Evolutionary conservation across 176 grass and related monocot genomes (phyloP).

Genomic region (Cymbopogon citratus): DNA sequence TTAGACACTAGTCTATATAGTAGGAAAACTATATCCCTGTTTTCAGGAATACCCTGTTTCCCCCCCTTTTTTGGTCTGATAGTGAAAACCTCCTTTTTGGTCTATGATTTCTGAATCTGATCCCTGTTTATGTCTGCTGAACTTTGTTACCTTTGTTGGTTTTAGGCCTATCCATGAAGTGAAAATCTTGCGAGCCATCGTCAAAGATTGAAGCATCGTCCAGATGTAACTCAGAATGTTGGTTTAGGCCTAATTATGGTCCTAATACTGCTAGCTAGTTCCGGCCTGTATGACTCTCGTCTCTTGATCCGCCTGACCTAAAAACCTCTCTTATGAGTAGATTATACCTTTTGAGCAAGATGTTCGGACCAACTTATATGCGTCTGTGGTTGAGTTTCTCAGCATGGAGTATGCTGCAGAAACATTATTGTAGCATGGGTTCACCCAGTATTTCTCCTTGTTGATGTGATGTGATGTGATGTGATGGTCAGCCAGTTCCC

Average conservation of each 20-base stretch:
- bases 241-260: background rate
- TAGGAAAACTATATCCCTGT: background rate
- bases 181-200: constrained; percentile 63
- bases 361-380: background rate
- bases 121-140: background rate
- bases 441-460: too few relatives aligned
- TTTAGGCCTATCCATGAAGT: constrained; percentile 89
- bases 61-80: background rate
- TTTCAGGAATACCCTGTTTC: background rate
- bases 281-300: background rate
- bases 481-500: too few relatives aligned
- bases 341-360: background rate
- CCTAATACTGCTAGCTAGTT: background rate
- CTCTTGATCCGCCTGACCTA: background rate
- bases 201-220: constrained; percentile 63
- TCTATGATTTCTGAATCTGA: background rate
- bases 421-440: too few relatives aligned
- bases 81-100: background rate
- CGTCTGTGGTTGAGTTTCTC: background rate
- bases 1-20: background rate
- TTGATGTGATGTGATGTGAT: too few relatives aligned
- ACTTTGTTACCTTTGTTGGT: constrained; percentile 12
- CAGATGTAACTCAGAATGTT: background rate
- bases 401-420: too few relatives aligned
- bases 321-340: background rate